Percentiles rank a stretch among this genome's conserved stretches.
Evolutionary conservation across 306 rosid genomes (phyloP).

Genomic region (Dalbergia cultrata): DNA sequence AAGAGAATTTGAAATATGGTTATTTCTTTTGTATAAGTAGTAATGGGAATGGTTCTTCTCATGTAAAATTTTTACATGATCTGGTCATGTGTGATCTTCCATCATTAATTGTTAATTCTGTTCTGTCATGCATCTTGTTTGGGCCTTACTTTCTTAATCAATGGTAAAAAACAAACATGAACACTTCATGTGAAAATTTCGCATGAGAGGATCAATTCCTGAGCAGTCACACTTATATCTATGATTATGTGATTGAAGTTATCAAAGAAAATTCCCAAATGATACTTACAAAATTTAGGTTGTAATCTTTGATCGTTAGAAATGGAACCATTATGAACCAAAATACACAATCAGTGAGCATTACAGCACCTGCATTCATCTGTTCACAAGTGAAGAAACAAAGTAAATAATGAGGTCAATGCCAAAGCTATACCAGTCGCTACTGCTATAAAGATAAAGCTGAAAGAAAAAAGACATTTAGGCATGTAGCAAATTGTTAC

Average conservation of each 20-base stretch:
- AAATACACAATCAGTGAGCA: conserved; percentile 93
- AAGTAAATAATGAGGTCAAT: conserved; percentile 24
- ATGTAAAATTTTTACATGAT: no score
- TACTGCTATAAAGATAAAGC: conserved; percentile 14
- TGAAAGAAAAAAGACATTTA: conserved; percentile 4
- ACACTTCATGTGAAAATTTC: no score
- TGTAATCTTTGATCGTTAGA: conserved; percentile 85
- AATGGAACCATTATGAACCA: conserved; percentile 95
- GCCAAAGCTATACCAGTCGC: neutral
- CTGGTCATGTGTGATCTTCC: no score
- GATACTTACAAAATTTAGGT: conserved; percentile 82
- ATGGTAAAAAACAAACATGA: no score
- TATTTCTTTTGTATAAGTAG: conserved; percentile 1
- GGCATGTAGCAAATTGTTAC: neutral
- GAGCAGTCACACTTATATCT: neutral
- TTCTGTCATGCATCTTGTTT: no score
- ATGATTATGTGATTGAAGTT: neutral
- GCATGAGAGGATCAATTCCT: no score
- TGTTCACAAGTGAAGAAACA: conserved; percentile 51
- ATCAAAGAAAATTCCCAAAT: neutral
- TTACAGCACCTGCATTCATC: conserved; percentile 98
- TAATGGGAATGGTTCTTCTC: no score
- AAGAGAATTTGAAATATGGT: conserved; percentile 26
- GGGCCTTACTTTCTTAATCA: no score
- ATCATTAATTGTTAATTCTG: no score